phyloP scores from a whole-genome alignment of 106 monocot species.

The Narthecium ossifragum region DNA sequence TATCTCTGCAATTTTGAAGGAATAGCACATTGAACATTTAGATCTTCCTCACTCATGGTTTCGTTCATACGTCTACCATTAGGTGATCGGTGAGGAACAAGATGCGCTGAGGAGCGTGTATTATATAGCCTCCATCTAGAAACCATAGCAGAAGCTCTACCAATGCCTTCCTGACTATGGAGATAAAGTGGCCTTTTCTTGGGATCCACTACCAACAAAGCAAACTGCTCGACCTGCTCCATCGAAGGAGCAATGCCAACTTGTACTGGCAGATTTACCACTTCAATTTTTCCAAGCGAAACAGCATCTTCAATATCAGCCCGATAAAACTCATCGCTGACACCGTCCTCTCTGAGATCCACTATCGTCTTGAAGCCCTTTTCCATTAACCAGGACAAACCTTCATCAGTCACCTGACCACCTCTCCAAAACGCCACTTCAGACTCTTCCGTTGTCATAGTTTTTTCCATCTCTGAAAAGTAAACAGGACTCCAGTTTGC shows the following conservation, averaged over 20 bases:
- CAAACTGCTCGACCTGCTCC: conserved; percentile 80
- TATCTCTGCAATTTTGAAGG: conserved; percentile 6
- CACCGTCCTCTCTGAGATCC: conserved; percentile 73
- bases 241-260: conserved; percentile 76
- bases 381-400: conserved; percentile 69
- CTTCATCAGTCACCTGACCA: conserved; percentile 93
- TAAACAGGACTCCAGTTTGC: conserved; percentile 89
- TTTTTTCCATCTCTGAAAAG: conserved; percentile 42
- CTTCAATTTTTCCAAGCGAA: conserved; percentile 57
- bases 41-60: conserved; percentile 4
- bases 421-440: conserved; percentile 98
- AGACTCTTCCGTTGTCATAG: conserved; percentile 23
- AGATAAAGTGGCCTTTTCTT: conserved; percentile 73
- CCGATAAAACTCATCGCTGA: conserved; percentile 51
- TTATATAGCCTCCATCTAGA: conserved; percentile 85
- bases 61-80: conserved; percentile 29
- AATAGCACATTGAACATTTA: conserved; percentile 1
- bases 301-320: conserved; percentile 46
- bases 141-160: conserved; percentile 88
- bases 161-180: conserved; percentile 84
- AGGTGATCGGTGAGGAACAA: conserved; percentile 5
- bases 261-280: conserved; percentile 74
- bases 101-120: conserved; percentile 28
- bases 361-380: conserved; percentile 88
- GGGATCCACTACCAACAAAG: conserved; percentile 52